Base-by-base conservation (phyloP, 495 filamentous ascomycete species). In the Lepraria neglecta region DNA sequence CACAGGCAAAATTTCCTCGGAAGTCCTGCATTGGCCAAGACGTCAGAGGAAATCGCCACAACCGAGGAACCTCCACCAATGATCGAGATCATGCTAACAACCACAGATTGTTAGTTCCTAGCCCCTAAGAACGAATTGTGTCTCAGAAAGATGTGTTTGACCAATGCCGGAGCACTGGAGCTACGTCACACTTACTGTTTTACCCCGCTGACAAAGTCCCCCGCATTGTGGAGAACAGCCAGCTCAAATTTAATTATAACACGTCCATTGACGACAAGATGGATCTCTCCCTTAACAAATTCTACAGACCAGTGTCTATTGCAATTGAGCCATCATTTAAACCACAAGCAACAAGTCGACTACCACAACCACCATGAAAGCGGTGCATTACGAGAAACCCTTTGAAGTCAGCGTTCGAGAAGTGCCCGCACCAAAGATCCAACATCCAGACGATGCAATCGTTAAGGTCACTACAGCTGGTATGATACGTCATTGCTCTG, bases 401-500 rank as follows among this genome's bases (percentile, higher is more conserved):
- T 80, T 76, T 72, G 73, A 77, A 68, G 78, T 82, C 52, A 70
- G 68, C 11, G 74, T 82, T 56, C 71, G 76, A 56, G 76, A 82
- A 54, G 77, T 80, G 4, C 72, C 77, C 31, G 67, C 68, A 50
- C 81, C 81, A 0, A 77, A 75, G 60, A 64, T 84, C 45, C 70
- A 80, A 60, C 81, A 81, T 68, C 76, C 79, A 3, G 77, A 81
- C 67, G 79, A 81, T 65, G 71, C 73, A 47, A 75, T 85, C 62
- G 74, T 85, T 60, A 81, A 80, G 62, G 77, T 84, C 33, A 84
- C 80, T 19, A 84, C 78, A 19, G 75, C 79, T 43, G 65, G 77
- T 74, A 58, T 21, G 61, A 38, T 28, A 15, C 11, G 21, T 9
- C 2, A 14, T 40, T 24, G 2, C 33, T 12, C 3, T 27, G 19